Evolutionary conservation across 306 rosid genomes (phyloP).

Genomic region (Alnus glutinosa): DNA sequence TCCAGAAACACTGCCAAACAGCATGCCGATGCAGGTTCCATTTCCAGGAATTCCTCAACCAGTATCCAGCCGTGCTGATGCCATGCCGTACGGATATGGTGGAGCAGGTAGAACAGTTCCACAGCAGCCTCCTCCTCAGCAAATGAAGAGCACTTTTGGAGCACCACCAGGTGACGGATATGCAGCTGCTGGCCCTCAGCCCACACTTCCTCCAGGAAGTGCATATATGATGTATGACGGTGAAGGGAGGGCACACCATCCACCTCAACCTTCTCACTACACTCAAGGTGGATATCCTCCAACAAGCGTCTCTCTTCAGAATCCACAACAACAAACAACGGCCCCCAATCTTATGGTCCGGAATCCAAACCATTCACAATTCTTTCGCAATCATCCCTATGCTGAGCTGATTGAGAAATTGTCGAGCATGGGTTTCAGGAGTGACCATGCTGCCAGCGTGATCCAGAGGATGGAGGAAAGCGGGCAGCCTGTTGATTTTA

Average conservation of each 20-base stretch:
- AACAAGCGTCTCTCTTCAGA: slow-evolving; percentile 62
- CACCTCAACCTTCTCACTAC: slow-evolving; percentile 63
- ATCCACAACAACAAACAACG: slow-evolving; percentile 40
- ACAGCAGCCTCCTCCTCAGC: slow-evolving; percentile 82
- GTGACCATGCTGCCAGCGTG: slow-evolving; percentile 70
- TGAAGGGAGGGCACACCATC: slow-evolving; percentile 67
- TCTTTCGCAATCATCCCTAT: slow-evolving; percentile 68
- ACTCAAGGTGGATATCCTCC: slow-evolving; percentile 76
- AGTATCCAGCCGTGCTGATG: slow-evolving; percentile 59
- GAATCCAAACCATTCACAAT: slow-evolving; percentile 61
- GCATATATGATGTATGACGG: slow-evolving; percentile 82
- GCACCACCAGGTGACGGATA: slow-evolving; percentile 62
- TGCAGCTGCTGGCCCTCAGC: slow-evolving; percentile 50
- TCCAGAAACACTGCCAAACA: slow-evolving; percentile 65
- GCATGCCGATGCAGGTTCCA: slow-evolving; percentile 90
- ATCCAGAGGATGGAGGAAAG: slow-evolving; percentile 97
- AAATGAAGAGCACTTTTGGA: slow-evolving; percentile 61
- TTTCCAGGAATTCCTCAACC: slow-evolving; percentile 70
- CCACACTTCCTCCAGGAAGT: slow-evolving; percentile 60
- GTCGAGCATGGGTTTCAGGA: slow-evolving; percentile 84
- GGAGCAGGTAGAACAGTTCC: slow-evolving; percentile 69
- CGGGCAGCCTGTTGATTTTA: slow-evolving; percentile 83
- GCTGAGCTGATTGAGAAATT: slow-evolving; percentile 82
- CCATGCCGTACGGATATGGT: slow-evolving; percentile 70
- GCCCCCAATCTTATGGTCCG: slow-evolving; percentile 52